Base-by-base conservation (phyloP, 2,329 filamentous ascomycete species). In the Alternaria conjuncta region DNA sequence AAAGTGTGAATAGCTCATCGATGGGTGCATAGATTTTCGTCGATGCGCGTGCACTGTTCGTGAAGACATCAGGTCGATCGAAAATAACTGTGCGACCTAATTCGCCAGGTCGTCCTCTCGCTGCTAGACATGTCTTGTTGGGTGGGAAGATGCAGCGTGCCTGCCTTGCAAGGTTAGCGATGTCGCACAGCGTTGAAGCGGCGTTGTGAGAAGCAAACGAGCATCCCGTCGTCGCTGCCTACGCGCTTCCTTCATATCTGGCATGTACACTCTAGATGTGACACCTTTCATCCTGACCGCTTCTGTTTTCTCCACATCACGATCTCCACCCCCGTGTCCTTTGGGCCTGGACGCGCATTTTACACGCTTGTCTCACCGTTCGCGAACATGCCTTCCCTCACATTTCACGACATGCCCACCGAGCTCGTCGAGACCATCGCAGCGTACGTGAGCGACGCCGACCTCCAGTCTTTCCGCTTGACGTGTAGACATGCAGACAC, bases 221-320 rank as follows among this genome's bases (percentile, higher is more conserved):
- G 4, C n/a, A 36, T 36, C 4, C 15, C 32, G 0, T 5, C 32
- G 32, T 36, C 4, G 15, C 15, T 36, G 32, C 32, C 32, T 36
- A n/a, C 15, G 8, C 32, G 32, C 32, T n/a, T 36, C 8, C 32
- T n/a, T n/a, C 1, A 36, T 2, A 36, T n/a, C 32, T 36, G 32
- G 8, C 32, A n/a, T 5, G 15, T n/a, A 5, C 15, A 0, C 2
- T n/a, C 4, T 36, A 0, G 1, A 36, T 36, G 32, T 36, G 4
- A 5, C 32, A 36, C 15, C 32, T n/a, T 10, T 2, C 32, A 36
- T 36, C 7, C 32, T 2, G 0, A 36, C 7, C 30, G 2, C 30
- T 36, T 32, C 6, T 32, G 23, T 25, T 25, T 25, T 25, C 23
- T 25, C 23, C 23, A 25, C 23, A 25, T 25, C 23, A 25, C 23